These are phyloP conservation scores for Clonostachys chloroleuca DNA, from an alignment of 2,329 filamentous ascomycete species.

Conservation along the genomic window DNA sequence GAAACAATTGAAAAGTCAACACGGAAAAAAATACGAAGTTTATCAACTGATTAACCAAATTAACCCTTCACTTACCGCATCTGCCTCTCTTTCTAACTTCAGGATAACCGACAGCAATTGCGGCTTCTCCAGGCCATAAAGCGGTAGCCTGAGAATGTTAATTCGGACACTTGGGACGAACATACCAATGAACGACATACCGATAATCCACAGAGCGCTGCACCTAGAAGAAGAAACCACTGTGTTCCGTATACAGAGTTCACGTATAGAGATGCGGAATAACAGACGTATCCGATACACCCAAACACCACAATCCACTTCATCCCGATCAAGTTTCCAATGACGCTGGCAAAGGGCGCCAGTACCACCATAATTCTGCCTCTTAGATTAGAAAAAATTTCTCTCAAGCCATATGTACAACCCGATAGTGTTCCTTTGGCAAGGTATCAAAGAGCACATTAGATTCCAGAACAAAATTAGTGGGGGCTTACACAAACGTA, in stretches of 20 bases:
- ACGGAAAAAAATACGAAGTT: no score
- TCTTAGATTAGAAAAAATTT: no score
- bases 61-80: no score
- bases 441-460: no score
- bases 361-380: constrained; percentile 30
- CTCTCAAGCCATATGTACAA: no score
- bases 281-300: constrained; percentile 41
- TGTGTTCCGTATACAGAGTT: constrained; percentile 45
- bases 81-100: constrained; percentile 16
- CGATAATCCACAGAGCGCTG: constrained; percentile 39
- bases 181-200: constrained; percentile 6
- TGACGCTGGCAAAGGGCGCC: constrained; percentile 40
- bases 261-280: constrained; percentile 40
- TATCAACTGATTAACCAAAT: no score
- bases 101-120: constrained; percentile 42
- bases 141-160: constrained; percentile 22
- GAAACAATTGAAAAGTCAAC: no score
- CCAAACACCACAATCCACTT: constrained; percentile 37
- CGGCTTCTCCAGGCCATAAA: constrained; percentile 46
- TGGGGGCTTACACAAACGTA: constrained; percentile 27
- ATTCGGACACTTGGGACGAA: no score
- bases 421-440: no score
- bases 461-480: no score
- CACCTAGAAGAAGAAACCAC: constrained; percentile 45
- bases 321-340: constrained; percentile 43